Percentiles rank a stretch among this genome's conserved stretches.
Evolutionary conservation across 768 basidiomycete genomes (phyloP).

Genomic region (Pleurotus tuoliensis): DNA sequence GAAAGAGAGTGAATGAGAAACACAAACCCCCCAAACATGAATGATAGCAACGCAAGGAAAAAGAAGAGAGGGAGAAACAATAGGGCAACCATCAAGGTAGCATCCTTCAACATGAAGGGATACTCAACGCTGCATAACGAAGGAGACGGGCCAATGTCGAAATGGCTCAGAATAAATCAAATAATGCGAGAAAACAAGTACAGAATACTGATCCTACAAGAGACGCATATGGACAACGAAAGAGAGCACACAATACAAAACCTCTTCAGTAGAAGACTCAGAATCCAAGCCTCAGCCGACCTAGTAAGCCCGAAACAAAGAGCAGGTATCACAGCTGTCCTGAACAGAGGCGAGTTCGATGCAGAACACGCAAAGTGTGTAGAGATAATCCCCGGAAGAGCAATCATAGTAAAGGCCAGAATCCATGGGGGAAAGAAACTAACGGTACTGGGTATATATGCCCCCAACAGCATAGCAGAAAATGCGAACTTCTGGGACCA

Average conservation of each 20-base stretch:
- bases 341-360: slow-evolving; percentile 25
- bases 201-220: slow-evolving; percentile 24
- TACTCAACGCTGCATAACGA: neutral
- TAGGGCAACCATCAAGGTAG: slow-evolving; percentile 8
- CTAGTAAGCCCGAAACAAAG: slow-evolving; percentile 12
- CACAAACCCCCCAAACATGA: too few species aligned
- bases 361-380: slow-evolving; percentile 8
- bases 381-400: slow-evolving; percentile 24
- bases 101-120: slow-evolving; percentile 23
- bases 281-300: slow-evolving; percentile 16
- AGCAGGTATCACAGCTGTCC: slow-evolving; percentile 28
- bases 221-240: slow-evolving; percentile 25
- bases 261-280: slow-evolving; percentile 8
- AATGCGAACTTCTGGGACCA: slow-evolving; percentile 27
- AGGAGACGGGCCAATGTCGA: slow-evolving; percentile 3
- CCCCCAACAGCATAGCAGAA: slow-evolving; percentile 24
- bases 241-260: slow-evolving; percentile 2
- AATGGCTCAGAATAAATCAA: slow-evolving; percentile 23
- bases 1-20: too few species aligned
- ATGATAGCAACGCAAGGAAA: neutral
- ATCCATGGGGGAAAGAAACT: slow-evolving; percentile 17
- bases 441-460: slow-evolving; percentile 28
- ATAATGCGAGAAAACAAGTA: slow-evolving; percentile 21
- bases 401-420: slow-evolving; percentile 11
- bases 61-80: slow-evolving; percentile 8